phyloP scores from a whole-genome alignment of 306 rosid species.

The Geum urbanum region DNA sequence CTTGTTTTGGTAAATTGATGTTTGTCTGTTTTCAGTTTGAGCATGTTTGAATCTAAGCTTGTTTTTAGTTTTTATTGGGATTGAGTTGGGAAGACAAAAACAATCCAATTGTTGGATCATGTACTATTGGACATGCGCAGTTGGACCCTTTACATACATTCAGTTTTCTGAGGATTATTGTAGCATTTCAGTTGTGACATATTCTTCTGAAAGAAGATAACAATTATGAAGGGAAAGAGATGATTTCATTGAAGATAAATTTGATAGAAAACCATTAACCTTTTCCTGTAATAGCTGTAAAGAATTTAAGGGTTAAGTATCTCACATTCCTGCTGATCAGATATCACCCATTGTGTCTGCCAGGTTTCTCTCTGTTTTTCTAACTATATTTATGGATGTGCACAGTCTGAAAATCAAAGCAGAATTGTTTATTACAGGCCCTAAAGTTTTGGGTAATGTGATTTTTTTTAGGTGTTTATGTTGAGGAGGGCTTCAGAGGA shows the following conservation, averaged over 20 bases:
- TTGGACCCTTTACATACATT: not conserved
- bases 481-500: constrained; percentile 67
- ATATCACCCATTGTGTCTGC: not conserved
- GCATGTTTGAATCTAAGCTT: not conserved
- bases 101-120: not conserved
- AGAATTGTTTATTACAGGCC: not conserved
- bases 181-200: not conserved
- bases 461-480: constrained; percentile 50
- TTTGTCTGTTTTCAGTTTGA: not conserved
- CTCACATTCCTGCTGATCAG: not conserved
- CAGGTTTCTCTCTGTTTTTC: not conserved
- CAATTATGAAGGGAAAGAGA: not conserved
- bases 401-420: not conserved
- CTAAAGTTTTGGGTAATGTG: not conserved
- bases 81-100: not conserved
- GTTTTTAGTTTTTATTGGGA: not conserved
- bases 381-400: not conserved
- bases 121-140: not conserved
- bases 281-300: not conserved
- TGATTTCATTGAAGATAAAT: not conserved
- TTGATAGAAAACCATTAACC: not conserved
- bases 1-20: not conserved
- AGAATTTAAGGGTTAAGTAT: not conserved
- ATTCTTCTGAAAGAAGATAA: not conserved
- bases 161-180: not conserved